Evolutionary conservation across 2,329 filamentous ascomycete species (phyloP).

Genomic region (Penicillium sp.): DNA sequence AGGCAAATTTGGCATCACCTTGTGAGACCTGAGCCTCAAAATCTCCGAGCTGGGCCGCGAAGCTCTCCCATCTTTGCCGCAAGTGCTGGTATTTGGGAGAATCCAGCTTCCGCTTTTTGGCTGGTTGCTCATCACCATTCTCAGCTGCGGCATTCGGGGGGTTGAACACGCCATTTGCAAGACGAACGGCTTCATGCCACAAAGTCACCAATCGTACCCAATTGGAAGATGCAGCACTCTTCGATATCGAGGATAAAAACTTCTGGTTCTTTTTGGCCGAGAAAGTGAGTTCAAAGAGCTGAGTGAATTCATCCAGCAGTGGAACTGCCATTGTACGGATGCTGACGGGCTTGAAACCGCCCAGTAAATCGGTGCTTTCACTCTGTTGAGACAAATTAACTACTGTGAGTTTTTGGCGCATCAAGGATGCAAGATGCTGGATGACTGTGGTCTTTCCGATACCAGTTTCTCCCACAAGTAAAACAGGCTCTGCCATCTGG

Average conservation of each 20-base stretch:
- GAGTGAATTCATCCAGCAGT: slow-evolving; percentile 88
- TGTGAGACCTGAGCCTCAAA: slow-evolving; percentile 73
- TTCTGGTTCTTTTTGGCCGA: slow-evolving; percentile 82
- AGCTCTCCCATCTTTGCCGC: slow-evolving; percentile 74
- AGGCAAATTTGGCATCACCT: slow-evolving; percentile 78
- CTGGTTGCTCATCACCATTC: slow-evolving; percentile 55
- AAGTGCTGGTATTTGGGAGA: slow-evolving; percentile 53
- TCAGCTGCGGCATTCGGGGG: slow-evolving; percentile 46
- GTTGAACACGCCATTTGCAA: slow-evolving; percentile 71
- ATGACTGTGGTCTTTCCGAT: slow-evolving; percentile 97
- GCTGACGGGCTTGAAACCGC: slow-evolving; percentile 95
- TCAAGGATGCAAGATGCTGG: slow-evolving; percentile 80
- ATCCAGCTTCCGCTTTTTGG: slow-evolving; percentile 69
- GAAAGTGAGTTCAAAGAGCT: slow-evolving; percentile 83
- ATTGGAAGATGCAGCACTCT: slow-evolving; percentile 74
- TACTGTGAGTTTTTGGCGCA: slow-evolving; percentile 83
- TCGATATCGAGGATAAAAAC: slow-evolving; percentile 77
- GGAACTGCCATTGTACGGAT: slow-evolving; percentile 83
- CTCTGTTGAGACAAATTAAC: slow-evolving; percentile 98
- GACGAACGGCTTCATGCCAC: slow-evolving; percentile 84
- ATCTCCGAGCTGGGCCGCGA: slow-evolving; percentile 69
- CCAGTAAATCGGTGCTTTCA: slow-evolving; percentile 91
- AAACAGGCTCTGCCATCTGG: slow-evolving; percentile 77
- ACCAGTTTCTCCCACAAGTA: slow-evolving; percentile 97
- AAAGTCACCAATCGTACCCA: slow-evolving; percentile 84